A percentile compares a stretch with the other conserved stretches of the same genome.
Evolutionary conservation across 2,329 filamentous ascomycete species (phyloP).

Genomic region (Microdochium bolleyi): DNA sequence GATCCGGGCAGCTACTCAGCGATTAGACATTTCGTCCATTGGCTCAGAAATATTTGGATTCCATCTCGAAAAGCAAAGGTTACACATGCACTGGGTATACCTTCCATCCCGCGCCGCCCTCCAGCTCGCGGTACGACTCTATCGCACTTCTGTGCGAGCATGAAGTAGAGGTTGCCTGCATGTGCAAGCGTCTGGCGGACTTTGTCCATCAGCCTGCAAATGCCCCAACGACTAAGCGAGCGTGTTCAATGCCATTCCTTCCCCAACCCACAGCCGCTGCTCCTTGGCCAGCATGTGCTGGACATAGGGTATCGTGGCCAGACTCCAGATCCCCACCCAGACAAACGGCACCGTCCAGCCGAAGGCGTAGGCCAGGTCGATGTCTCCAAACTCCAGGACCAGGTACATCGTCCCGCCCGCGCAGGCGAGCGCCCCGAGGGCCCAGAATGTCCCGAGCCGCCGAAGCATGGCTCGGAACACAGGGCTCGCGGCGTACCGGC

Average conservation of each 20-base stretch:
- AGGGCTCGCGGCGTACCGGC: neutral
- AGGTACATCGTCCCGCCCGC: neutral
- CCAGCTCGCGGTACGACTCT: no score
- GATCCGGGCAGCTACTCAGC: no score
- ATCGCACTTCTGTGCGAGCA: no score
- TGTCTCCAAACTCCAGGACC: neutral
- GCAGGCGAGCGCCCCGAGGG: neutral
- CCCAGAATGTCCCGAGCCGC: neutral
- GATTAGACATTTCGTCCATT: no score
- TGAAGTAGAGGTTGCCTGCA: no score
- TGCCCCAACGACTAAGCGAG: neutral
- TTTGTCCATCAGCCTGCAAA: neutral
- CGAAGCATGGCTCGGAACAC: neutral
- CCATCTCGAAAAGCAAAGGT: no score
- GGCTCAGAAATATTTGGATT: no score
- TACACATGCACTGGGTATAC: no score
- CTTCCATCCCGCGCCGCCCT: no score
- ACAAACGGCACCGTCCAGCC: neutral
- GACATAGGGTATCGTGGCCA: neutral
- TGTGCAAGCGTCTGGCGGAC: no score
- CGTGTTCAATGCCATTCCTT: neutral
- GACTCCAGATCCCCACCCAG: neutral
- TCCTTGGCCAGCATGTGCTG: neutral
- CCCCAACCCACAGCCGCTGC: neutral
- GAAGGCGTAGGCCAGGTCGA: neutral